Conservation (phyloP, 1,284 basidiomycete genomes). For the Stygiomarasmius scandens region DNA sequence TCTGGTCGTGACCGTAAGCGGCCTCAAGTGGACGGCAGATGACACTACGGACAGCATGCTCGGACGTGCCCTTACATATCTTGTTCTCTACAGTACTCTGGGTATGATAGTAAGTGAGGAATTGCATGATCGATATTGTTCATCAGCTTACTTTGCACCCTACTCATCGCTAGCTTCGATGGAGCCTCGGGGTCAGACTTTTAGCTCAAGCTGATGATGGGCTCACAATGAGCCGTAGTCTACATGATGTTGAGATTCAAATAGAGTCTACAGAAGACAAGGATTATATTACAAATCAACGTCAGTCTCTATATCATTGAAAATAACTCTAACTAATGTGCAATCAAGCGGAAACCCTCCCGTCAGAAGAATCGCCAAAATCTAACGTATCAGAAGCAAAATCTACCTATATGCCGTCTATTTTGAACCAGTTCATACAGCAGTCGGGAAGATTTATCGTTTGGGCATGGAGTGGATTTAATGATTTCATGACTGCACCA, state of each 20-base stretch:
- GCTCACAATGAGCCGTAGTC: constrained; percentile 19
- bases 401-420: too few relatives aligned
- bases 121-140: background rate
- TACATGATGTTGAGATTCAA: constrained; percentile 19
- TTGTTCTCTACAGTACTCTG: constrained; percentile 91
- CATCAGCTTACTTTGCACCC: too few relatives aligned
- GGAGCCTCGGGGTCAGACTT: constrained; percentile 84
- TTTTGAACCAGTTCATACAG: constrained; percentile 32
- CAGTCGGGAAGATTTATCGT: constrained; percentile 32
- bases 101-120: constrained; percentile 80
- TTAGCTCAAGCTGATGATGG: constrained; percentile 72
- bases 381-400: too few relatives aligned
- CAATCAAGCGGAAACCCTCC: too few relatives aligned
- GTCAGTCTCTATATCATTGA: too few relatives aligned
- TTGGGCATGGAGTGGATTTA: constrained; percentile 46
- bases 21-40: constrained; percentile 82
- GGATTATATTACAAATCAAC: too few relatives aligned
- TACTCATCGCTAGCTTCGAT: constrained; percentile 63
- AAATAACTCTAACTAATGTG: too few relatives aligned
- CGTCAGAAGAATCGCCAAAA: too few relatives aligned
- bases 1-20: constrained; percentile 82
- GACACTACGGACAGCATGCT: constrained; percentile 88
- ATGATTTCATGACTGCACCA: constrained; percentile 86
- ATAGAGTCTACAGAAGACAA: too few relatives aligned
- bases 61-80: constrained; percentile 88